A percentile compares a stretch with the other conserved stretches of the same genome.
Conservation (phyloP, 352 stramenopile genomes). For the Globisporangium lucens region DNA sequence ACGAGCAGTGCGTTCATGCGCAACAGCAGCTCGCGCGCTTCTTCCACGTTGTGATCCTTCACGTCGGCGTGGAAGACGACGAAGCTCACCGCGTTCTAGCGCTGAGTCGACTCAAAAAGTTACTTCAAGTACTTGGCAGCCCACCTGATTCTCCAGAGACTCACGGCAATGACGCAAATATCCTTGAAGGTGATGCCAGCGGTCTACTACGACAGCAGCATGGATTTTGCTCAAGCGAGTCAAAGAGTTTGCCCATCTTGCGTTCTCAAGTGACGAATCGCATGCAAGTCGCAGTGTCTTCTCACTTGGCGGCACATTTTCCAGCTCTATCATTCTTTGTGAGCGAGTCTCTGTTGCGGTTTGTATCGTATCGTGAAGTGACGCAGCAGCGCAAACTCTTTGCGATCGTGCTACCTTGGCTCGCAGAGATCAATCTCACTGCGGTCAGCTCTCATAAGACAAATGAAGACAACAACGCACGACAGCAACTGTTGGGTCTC, state of each 20-base stretch:
- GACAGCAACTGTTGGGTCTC: slow-evolving; percentile 34
- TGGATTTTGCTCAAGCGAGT: not conserved
- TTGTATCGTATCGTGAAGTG: slow-evolving; percentile 31
- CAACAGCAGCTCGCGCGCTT: slow-evolving; percentile 36
- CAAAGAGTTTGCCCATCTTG: slow-evolving; percentile 13
- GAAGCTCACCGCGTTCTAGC: slow-evolving; percentile 29
- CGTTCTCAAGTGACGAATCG: slow-evolving; percentile 27
- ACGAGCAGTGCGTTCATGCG: not conserved
- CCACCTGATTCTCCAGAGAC: not conserved
- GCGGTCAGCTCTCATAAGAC: not conserved
- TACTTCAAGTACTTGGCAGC: slow-evolving; percentile 12
- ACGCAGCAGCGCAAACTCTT: slow-evolving; percentile 54
- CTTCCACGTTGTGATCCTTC: slow-evolving; percentile 42
- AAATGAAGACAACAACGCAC: slow-evolving; percentile 9
- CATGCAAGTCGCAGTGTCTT: slow-evolving; percentile 29
- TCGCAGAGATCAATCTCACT: slow-evolving; percentile 37
- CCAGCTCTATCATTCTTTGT: slow-evolving; percentile 27
- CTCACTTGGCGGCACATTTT: slow-evolving; percentile 35
- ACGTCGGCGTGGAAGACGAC: slow-evolving; percentile 45
- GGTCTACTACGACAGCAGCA: slow-evolving; percentile 1
- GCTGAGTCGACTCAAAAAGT: slow-evolving; percentile 22
- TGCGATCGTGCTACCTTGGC: slow-evolving; percentile 44
- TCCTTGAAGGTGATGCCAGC: not conserved
- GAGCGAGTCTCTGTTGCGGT: slow-evolving; percentile 41
- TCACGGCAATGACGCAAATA: not conserved